Conservation (phyloP, 331 rosid species). For the Saraca asoca region DNA sequence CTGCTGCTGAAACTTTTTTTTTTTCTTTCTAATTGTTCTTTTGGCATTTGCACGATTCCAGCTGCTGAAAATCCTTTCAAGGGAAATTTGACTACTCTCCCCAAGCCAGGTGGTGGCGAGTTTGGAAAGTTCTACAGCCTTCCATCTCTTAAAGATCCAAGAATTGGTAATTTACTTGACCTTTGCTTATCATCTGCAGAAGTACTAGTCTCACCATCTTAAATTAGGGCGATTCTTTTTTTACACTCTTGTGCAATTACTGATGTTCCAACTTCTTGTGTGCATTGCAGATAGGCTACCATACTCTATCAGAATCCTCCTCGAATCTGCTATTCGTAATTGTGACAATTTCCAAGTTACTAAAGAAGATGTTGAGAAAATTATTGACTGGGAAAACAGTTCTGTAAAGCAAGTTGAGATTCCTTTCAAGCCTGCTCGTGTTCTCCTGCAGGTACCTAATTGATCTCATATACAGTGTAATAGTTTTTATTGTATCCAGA, state of each 20-base stretch:
- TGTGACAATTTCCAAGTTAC: slow-evolving; percentile 89
- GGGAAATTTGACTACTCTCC: slow-evolving; percentile 72
- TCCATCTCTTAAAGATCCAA: slow-evolving; percentile 80
- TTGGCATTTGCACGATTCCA: slow-evolving; percentile 37
- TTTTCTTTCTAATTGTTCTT: slow-evolving; percentile 27
- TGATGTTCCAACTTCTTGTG: slow-evolving; percentile 22
- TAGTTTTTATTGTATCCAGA: background rate
- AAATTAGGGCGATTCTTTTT: background rate
- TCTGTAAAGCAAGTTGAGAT: slow-evolving; percentile 85
- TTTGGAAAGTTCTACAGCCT: slow-evolving; percentile 89
- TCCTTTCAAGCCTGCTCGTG: slow-evolving; percentile 97
- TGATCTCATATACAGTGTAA: background rate
- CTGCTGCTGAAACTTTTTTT: slow-evolving; percentile 4
- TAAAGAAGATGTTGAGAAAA: slow-evolving; percentile 90
- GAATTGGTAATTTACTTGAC: slow-evolving; percentile 60
- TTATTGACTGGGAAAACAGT: slow-evolving; percentile 79
- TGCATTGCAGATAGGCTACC: slow-evolving; percentile 70
- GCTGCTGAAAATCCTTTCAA: slow-evolving; percentile 83
- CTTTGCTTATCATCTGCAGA: background rate
- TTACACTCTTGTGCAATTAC: background rate
- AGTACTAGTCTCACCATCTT: slow-evolving; percentile 1
- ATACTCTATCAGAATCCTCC: slow-evolving; percentile 77
- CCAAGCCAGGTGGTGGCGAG: slow-evolving; percentile 96
- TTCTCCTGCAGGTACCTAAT: slow-evolving; percentile 75
- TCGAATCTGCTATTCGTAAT: slow-evolving; percentile 85